Evolutionary conservation across 1,284 basidiomycete species (phyloP).

Genomic region (Cryptococcus maquisensis): DNA sequence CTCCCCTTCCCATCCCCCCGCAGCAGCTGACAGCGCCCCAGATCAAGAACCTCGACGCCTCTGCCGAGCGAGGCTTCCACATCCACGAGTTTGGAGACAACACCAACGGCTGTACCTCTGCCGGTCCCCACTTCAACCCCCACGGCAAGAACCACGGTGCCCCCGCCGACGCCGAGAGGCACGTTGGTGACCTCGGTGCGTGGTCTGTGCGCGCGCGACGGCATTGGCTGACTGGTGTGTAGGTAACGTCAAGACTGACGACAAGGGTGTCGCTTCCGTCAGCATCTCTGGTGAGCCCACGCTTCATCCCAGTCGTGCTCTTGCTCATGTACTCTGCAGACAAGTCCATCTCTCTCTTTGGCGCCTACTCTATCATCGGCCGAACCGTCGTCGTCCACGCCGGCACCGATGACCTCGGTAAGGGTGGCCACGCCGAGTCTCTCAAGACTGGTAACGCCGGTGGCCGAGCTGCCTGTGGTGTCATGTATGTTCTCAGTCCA

Average conservation of each 20-base stretch:
- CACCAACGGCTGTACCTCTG: slow-evolving; percentile 63
- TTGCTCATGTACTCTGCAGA: slow-evolving; percentile 49
- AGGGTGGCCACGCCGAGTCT: slow-evolving; percentile 62
- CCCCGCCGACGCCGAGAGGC: slow-evolving; percentile 57
- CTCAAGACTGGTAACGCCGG: slow-evolving; percentile 71
- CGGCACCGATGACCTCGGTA: slow-evolving; percentile 69
- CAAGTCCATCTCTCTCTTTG: slow-evolving; percentile 62
- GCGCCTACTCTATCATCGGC: slow-evolving; percentile 66
- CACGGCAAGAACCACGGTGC: slow-evolving; percentile 63
- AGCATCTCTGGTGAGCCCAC: slow-evolving; percentile 10
- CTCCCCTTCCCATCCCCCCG: not conserved
- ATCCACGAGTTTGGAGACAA: slow-evolving; percentile 68
- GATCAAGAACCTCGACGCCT: slow-evolving; percentile 59
- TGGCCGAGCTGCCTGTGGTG: slow-evolving; percentile 65
- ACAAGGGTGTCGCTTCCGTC: slow-evolving; percentile 54
- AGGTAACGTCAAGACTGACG: slow-evolving; percentile 60
- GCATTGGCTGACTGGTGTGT: not conserved
- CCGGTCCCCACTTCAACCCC: slow-evolving; percentile 75
- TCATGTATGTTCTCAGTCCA: slow-evolving; percentile 56
- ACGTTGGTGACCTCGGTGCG: slow-evolving; percentile 71
- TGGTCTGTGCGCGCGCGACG: slow-evolving; percentile 49
- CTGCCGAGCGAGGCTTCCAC: slow-evolving; percentile 67
- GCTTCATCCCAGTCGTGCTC: not conserved
- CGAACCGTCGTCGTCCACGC: slow-evolving; percentile 58
- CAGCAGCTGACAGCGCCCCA: slow-evolving; percentile 18